Conservation (phyloP, 352 stramenopile genomes). For the Globisporangium uncinulatum region DNA sequence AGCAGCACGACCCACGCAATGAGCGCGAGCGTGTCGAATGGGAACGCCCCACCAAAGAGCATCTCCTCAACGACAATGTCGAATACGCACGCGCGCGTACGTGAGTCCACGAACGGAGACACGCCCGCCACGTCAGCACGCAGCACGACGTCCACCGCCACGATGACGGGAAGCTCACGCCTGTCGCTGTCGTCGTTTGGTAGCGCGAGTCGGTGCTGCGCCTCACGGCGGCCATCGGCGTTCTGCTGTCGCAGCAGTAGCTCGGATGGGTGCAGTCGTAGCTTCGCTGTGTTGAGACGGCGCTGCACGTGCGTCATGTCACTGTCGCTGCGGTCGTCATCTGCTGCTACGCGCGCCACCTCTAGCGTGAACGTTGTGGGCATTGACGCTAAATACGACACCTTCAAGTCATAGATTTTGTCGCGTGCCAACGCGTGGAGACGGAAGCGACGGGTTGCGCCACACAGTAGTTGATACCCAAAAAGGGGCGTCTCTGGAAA, state of each 20-base stretch:
- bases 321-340: slow-evolving; percentile 1
- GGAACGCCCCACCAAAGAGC: slow-evolving; percentile 43
- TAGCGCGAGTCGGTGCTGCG: slow-evolving; percentile 28
- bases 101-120: slow-evolving; percentile 25
- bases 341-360: slow-evolving; percentile 20
- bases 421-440: slow-evolving; percentile 34
- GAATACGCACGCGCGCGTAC: slow-evolving; percentile 46
- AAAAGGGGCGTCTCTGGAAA: slow-evolving; percentile 35
- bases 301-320: slow-evolving; percentile 16
- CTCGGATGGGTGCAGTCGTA: slow-evolving; percentile 43
- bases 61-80: slow-evolving; percentile 75
- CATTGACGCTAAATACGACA: slow-evolving; percentile 62
- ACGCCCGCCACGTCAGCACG: slow-evolving; percentile 47
- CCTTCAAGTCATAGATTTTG: slow-evolving; percentile 70
- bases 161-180: neutral
- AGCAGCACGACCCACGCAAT: slow-evolving; percentile 49
- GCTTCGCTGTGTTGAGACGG: slow-evolving; percentile 66
- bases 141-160: slow-evolving; percentile 43
- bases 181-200: neutral
- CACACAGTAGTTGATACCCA: slow-evolving; percentile 36
- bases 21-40: slow-evolving; percentile 43
- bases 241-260: slow-evolving; percentile 16
- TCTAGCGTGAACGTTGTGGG: slow-evolving; percentile 51
- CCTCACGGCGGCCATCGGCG: slow-evolving; percentile 10
- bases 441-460: slow-evolving; percentile 42